Evolutionary conservation across 768 basidiomycete genomes (phyloP).

Genomic region (Boletus bicolor): DNA sequence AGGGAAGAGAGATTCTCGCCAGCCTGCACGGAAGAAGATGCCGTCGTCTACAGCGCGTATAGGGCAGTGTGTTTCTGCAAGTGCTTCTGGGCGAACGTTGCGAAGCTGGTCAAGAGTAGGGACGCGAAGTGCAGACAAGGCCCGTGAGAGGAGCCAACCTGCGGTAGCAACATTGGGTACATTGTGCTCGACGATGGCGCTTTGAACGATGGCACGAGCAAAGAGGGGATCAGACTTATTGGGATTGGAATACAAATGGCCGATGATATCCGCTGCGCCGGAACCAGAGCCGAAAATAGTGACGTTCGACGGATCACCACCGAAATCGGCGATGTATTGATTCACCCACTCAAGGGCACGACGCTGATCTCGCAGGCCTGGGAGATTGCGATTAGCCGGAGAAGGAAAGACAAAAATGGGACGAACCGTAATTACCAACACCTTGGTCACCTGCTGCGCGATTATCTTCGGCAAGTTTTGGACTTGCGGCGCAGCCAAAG

Average conservation of each 20-base stretch:
- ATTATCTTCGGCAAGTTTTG: constrained; percentile 67
- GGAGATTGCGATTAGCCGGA: neutral
- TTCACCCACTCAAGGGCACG: constrained; percentile 63
- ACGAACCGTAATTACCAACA: constrained; percentile 73
- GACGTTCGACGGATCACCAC: constrained; percentile 56
- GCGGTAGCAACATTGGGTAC: constrained; percentile 57
- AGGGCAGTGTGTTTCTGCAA: constrained; percentile 49
- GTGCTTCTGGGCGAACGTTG: constrained; percentile 51
- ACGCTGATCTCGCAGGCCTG: constrained; percentile 64
- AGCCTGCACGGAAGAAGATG: constrained; percentile 60
- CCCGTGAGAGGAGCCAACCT: constrained; percentile 64
- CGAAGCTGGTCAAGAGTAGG: constrained; percentile 62
- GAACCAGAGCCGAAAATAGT: constrained; percentile 42
- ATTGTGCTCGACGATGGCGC: constrained; percentile 58
- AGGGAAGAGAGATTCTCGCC: constrained; percentile 47
- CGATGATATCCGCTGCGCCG: constrained; percentile 54
- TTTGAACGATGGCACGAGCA: constrained; percentile 74
- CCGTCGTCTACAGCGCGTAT: constrained; percentile 67
- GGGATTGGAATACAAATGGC: constrained; percentile 58
- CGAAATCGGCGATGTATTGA: constrained; percentile 57
- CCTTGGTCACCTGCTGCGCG: constrained; percentile 60
- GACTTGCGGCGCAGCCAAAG: constrained; percentile 71
- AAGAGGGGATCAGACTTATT: constrained; percentile 64
- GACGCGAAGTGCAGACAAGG: constrained; percentile 54
- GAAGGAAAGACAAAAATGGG: neutral